Base-by-base conservation (phyloP, 140 eudicot genomes). In the Senecio squalidus region DNA sequence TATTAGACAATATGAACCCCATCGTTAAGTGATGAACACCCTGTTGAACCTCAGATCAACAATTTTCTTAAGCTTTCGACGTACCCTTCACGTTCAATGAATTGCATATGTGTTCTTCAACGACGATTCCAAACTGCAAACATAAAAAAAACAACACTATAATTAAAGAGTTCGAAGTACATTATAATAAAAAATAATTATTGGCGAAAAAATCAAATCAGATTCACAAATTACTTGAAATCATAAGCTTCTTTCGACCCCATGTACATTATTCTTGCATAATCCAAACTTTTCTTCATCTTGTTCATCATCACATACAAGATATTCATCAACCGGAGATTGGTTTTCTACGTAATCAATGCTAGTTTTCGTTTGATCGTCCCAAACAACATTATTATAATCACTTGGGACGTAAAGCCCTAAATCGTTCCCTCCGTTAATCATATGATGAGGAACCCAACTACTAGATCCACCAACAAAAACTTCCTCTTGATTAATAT, bases 161-260 rank as follows among this genome's bases (percentile, higher is more conserved):
- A 1, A 11, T 1, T 11, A 1, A 55, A 29, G 8, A 7, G 10
- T 10, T 11, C 15, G 23, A 24, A 6, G 15, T 11, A 29, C 28
- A 54, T 14, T 36, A 13, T 9, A 11, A 34, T 2, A 34, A 4
- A 36, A 36, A 36, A 36, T 9, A 36, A 13, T 34, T 11, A 9
- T 34, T 11, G 41, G 11, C 41, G 10, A 8, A 34, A 1, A 4
- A 8, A 7, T 1, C 3, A 34, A 34, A 7, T 34, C 11, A 34
- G 11, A 34, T 34, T 34, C 41, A 34, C 21, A 17, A 52, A 24
- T 15, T 69, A 74, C 84, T 78, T 74, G 21, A 70, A 34, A 46
- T 64, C 77, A 7, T 28, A 39, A 40, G 67, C 46, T 27, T 73
- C 83, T 33, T 64, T 68, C 2, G 74, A n/a, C 29, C 67, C 76